Conservation (phyloP, 768 basidiomycete species). For the Boletus subcaerulescens region DNA sequence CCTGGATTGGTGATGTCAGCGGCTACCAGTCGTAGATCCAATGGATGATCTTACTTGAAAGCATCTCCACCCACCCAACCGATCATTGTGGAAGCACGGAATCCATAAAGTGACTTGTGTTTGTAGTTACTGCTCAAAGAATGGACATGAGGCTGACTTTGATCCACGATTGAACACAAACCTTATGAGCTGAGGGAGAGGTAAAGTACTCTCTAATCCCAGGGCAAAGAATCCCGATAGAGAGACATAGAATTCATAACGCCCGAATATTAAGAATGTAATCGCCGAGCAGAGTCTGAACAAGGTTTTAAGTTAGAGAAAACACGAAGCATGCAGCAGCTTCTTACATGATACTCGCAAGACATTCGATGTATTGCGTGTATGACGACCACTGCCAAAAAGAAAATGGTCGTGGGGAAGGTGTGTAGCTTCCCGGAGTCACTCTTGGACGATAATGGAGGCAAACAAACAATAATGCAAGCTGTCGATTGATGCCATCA, state of each 20-base stretch:
- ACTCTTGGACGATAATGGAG: slow-evolving; percentile 63
- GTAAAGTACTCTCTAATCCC: slow-evolving; percentile 83
- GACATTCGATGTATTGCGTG: slow-evolving; percentile 76
- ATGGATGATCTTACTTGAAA: slow-evolving; percentile 61
- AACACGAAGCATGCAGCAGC: slow-evolving; percentile 1
- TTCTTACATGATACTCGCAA: slow-evolving; percentile 70
- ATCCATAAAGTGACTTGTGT: slow-evolving; percentile 78
- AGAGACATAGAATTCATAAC: slow-evolving; percentile 55
- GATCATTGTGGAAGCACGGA: slow-evolving; percentile 75
- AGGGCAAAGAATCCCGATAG: slow-evolving; percentile 74
- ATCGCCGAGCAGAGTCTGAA: slow-evolving; percentile 65
- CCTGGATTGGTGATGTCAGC: slow-evolving; percentile 39
- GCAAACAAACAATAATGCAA: slow-evolving; percentile 79
- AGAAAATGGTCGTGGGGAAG: slow-evolving; percentile 62
- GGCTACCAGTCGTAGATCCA: background rate
- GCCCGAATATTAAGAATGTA: slow-evolving; percentile 69
- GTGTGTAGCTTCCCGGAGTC: slow-evolving; percentile 56
- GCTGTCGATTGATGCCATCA: slow-evolving; percentile 39
- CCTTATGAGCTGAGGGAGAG: slow-evolving; percentile 83
- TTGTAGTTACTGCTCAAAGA: slow-evolving; percentile 61
- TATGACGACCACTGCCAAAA: slow-evolving; percentile 89
- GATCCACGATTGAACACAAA: slow-evolving; percentile 23
- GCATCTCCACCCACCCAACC: slow-evolving; percentile 84
- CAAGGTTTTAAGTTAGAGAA: slow-evolving; percentile 3
- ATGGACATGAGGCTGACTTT: slow-evolving; percentile 18